A percentile compares a stretch with the other conserved stretches of the same genome.
Evolutionary conservation across 2,329 filamentous ascomycete species (phyloP).

Genomic region (Xylariaceae sp.): DNA sequence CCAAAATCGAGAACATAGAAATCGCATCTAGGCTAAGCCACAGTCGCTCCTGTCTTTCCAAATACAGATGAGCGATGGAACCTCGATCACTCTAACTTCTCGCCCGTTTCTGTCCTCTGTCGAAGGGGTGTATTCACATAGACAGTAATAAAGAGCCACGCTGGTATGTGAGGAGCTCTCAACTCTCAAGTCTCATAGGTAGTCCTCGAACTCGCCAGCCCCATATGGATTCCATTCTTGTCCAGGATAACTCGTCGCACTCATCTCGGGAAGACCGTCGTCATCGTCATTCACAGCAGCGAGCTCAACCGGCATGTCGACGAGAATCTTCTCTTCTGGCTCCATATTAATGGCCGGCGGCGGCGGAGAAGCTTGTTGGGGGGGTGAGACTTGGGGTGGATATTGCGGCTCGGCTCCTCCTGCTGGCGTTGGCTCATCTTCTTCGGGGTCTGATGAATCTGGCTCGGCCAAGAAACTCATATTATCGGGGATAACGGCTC

Average conservation of each 20-base stretch:
- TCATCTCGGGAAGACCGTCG: slow-evolving; percentile 47
- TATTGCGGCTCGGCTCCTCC: background rate
- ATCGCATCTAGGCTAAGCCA: no score
- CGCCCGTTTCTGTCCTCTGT: no score
- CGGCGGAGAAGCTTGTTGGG: slow-evolving; percentile 5
- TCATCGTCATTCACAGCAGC: slow-evolving; percentile 31
- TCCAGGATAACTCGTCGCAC: slow-evolving; percentile 52
- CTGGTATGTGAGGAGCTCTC: no score
- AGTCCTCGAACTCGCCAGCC: slow-evolving; percentile 33
- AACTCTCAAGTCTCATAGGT: no score
- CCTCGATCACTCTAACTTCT: no score
- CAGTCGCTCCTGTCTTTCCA: no score
- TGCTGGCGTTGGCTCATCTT: background rate
- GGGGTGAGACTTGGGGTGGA: slow-evolving; percentile 4
- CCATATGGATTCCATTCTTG: slow-evolving; percentile 51
- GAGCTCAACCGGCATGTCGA: slow-evolving; percentile 28
- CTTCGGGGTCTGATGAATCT: slow-evolving; percentile 16
- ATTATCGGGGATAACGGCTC: slow-evolving; percentile 5
- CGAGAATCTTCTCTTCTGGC: slow-evolving; percentile 36
- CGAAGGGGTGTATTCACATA: no score
- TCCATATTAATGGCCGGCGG: slow-evolving; percentile 12
- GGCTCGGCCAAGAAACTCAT: slow-evolving; percentile 12
- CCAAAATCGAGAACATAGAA: no score
- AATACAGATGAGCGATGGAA: no score
- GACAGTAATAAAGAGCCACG: no score